A percentile compares a stretch with the other conserved stretches of the same genome.
These are phyloP conservation scores for Cytidiella melzeri DNA, from an alignment of 768 basidiomycete genomes.

Conservation along the genomic window DNA sequence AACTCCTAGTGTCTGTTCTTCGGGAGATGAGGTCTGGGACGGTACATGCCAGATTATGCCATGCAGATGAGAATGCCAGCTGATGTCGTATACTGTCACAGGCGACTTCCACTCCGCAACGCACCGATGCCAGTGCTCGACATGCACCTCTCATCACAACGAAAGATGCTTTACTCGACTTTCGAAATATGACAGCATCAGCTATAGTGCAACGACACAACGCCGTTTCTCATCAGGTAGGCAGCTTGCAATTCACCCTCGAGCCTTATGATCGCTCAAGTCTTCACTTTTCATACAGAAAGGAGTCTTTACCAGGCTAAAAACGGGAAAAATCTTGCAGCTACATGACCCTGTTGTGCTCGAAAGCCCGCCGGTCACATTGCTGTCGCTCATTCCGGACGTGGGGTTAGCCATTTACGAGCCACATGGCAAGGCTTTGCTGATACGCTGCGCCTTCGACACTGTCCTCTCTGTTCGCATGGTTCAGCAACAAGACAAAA, in stretches of 20 bases:
- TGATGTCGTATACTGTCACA: conserved; percentile 19
- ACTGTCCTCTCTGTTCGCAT: conserved; percentile 46
- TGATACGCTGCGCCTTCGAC: conserved; percentile 50
- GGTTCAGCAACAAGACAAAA: conserved; percentile 59
- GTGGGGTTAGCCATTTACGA: conserved; percentile 43
- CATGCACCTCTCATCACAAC: conserved; percentile 57
- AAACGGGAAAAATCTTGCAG: conserved; percentile 23
- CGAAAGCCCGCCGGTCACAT: background rate
- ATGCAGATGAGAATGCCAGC: background rate
- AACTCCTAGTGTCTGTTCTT: conserved; percentile 64
- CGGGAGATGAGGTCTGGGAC: conserved; percentile 51
- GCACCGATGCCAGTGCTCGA: conserved; percentile 26
- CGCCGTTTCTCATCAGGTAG: conserved; percentile 67
- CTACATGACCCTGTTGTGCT: conserved; percentile 18
- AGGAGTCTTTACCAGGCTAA: conserved; percentile 22
- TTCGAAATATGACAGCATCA: conserved; percentile 48
- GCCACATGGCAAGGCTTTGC: conserved; percentile 31
- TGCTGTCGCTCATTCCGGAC: conserved; percentile 11
- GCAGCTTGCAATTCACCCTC: background rate
- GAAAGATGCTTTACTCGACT: conserved; percentile 49
- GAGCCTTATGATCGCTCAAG: background rate
- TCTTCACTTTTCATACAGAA: conserved; percentile 13
- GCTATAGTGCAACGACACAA: conserved; percentile 49
- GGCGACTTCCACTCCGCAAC: conserved; percentile 48
- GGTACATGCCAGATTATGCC: conserved; percentile 6